These are phyloP conservation scores for Limnanthes douglasii DNA, from an alignment of 345 rosid genomes.

Conservation along the genomic window DNA sequence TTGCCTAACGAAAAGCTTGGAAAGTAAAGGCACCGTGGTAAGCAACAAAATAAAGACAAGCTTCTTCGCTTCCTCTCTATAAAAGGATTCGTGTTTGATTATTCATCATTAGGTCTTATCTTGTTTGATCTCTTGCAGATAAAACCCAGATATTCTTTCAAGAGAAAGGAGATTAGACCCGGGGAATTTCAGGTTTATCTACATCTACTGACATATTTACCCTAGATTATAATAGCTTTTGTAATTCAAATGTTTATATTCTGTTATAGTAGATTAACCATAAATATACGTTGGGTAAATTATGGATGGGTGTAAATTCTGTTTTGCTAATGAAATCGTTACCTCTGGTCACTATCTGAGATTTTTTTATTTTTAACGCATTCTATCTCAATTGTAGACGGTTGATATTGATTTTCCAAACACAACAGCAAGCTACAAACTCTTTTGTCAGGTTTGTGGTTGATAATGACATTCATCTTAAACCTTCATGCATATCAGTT, in stretches of 20 bases:
- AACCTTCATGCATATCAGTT: background rate
- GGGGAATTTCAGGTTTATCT: slow-evolving; percentile 78
- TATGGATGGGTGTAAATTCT: slow-evolving; percentile 1
- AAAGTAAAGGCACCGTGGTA: slow-evolving; percentile 82
- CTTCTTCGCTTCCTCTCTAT: background rate
- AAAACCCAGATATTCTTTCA: slow-evolving; percentile 93
- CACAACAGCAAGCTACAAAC: slow-evolving; percentile 88
- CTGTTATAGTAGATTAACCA: slow-evolving; percentile 2
- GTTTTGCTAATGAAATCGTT: slow-evolving; percentile 5
- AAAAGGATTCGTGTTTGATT: background rate
- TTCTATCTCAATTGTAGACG: slow-evolving; percentile 39
- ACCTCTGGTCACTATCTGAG: slow-evolving; percentile 6
- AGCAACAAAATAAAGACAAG: slow-evolving; percentile 11
- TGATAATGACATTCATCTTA: slow-evolving; percentile 2
- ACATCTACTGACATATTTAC: slow-evolving; percentile 4
- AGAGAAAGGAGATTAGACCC: slow-evolving; percentile 84
- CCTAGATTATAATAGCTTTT: background rate
- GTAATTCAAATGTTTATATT: slow-evolving; percentile 1
- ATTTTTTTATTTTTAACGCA: slow-evolving; percentile 1
- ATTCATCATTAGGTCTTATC: slow-evolving; percentile 1
- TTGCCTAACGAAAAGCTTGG: slow-evolving; percentile 93
- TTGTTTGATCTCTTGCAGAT: slow-evolving; percentile 38
- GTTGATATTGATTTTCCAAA: slow-evolving; percentile 66
- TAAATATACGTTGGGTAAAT: background rate
- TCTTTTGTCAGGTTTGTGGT: slow-evolving; percentile 70